A percentile compares a stretch with the other conserved stretches of the same genome.
Conservation (phyloP, 2,329 filamentous ascomycete species). For the Parafenestella ontariensis region DNA sequence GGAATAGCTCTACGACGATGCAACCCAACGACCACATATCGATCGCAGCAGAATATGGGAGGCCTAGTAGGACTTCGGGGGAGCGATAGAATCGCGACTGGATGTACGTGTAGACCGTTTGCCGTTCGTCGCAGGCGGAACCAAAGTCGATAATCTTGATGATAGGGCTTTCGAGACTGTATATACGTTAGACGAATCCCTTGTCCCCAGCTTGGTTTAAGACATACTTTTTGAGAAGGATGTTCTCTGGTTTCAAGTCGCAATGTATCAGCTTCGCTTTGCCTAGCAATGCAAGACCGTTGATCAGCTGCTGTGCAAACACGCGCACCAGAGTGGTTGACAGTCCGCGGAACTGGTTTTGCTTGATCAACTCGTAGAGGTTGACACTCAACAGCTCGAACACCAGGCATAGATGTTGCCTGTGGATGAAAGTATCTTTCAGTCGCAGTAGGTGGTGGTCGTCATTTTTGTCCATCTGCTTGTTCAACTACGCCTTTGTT, state of each 20-base stretch:
- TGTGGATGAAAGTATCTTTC: slow-evolving; percentile 98
- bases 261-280: slow-evolving; percentile 98
- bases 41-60: slow-evolving; percentile 97
- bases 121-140: slow-evolving; percentile 95
- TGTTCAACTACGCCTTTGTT: slow-evolving; percentile 73
- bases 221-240: slow-evolving; percentile 86
- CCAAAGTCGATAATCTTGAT: slow-evolving; percentile 99
- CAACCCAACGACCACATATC: slow-evolving; percentile 99
- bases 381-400: slow-evolving; percentile 98
- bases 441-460: slow-evolving; percentile 94
- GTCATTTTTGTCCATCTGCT: slow-evolving; percentile 98
- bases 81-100: slow-evolving; percentile 98
- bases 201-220: neutral
- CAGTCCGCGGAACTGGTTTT: slow-evolving; percentile 96
- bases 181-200: slow-evolving; percentile 15
- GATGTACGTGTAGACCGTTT: slow-evolving; percentile 99
- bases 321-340: slow-evolving; percentile 97
- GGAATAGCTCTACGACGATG: slow-evolving; percentile 96
- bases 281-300: slow-evolving; percentile 88
- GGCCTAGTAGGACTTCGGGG: slow-evolving; percentile 90
- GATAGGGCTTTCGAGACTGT: slow-evolving; percentile 89
- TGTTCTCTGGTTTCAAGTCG: slow-evolving; percentile 98
- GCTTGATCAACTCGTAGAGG: slow-evolving; percentile 97
- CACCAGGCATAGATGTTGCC: slow-evolving; percentile 94
- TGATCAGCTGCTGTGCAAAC: slow-evolving; percentile 95